Conservation (phyloP, 2,329 filamentous ascomycete species). For the Aspergillus versicolor region DNA sequence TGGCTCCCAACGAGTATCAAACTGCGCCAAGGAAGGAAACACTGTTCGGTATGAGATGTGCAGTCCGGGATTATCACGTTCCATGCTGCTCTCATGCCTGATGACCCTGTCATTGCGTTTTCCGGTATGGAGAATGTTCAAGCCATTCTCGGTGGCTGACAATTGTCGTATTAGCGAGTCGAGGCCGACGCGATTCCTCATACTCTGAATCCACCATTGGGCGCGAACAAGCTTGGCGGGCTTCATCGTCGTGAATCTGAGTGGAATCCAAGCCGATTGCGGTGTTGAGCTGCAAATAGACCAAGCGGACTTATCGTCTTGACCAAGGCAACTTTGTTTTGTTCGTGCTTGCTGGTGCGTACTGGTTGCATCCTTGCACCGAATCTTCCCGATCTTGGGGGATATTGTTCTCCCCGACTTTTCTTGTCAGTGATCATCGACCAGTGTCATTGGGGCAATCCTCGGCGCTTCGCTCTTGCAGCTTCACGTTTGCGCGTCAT, state of each 20-base stretch:
- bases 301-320: constrained; percentile 2
- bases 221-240: constrained; percentile 3
- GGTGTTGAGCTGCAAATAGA: constrained; percentile 5
- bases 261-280: neutral
- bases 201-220: constrained; percentile 5
- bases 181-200: neutral
- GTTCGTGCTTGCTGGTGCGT: neutral
- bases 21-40: constrained; percentile 5
- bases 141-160: neutral
- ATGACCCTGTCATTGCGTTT: constrained; percentile 1
- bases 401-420: neutral
- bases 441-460: neutral
- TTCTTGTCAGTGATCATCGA: neutral
- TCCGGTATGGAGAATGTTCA: neutral
- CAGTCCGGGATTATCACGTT: neutral
- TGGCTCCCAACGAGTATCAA: constrained; percentile 3
- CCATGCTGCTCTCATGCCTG: neutral
- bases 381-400: constrained; percentile 5
- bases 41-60: neutral
- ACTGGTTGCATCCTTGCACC: neutral
- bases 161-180: neutral
- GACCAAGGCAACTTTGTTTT: neutral
- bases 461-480: neutral
- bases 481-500: neutral
- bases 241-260: neutral